Conservation (phyloP, 129 eudicot genomes). For the Saposhnikovia divaricata region DNA sequence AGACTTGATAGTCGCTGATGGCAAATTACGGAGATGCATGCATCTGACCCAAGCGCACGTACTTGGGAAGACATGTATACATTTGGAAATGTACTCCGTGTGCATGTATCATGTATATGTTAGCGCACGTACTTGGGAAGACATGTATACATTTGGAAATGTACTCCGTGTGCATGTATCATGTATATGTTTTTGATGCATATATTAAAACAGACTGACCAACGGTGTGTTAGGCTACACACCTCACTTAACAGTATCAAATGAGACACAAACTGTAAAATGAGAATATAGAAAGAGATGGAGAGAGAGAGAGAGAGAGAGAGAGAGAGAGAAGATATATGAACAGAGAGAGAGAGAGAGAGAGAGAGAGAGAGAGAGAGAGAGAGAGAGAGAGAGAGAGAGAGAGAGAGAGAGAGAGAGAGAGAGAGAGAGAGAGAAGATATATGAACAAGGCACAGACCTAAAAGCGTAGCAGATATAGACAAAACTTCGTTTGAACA, state of each 20-base stretch:
- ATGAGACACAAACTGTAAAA: slow-evolving; percentile 10
- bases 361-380: too few species aligned
- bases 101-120: slow-evolving; percentile 10
- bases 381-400: too few species aligned
- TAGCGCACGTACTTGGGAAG: slow-evolving; percentile 14
- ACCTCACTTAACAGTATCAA: slow-evolving; percentile 4
- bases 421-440: background rate
- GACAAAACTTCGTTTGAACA: slow-evolving; percentile 95
- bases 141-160: slow-evolving; percentile 11
- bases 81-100: slow-evolving; percentile 3
- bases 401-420: too few species aligned
- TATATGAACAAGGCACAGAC: slow-evolving; percentile 25
- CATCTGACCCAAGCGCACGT: slow-evolving; percentile 25
- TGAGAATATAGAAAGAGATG: background rate
- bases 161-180: slow-evolving; percentile 13
- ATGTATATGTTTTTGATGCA: slow-evolving; percentile 11
- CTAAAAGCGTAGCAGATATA: slow-evolving; percentile 94
- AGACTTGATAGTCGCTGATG: slow-evolving; percentile 83
- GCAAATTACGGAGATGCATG: slow-evolving; percentile 54
- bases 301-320: too few species aligned
- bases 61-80: slow-evolving; percentile 15
- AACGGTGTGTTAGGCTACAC: slow-evolving; percentile 1
- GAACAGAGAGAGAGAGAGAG: too few species aligned
- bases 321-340: background rate
- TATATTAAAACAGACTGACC: slow-evolving; percentile 3